Base-by-base conservation (phyloP, 176 grass and related monocot species). In the Bothriochloa decipiens region DNA sequence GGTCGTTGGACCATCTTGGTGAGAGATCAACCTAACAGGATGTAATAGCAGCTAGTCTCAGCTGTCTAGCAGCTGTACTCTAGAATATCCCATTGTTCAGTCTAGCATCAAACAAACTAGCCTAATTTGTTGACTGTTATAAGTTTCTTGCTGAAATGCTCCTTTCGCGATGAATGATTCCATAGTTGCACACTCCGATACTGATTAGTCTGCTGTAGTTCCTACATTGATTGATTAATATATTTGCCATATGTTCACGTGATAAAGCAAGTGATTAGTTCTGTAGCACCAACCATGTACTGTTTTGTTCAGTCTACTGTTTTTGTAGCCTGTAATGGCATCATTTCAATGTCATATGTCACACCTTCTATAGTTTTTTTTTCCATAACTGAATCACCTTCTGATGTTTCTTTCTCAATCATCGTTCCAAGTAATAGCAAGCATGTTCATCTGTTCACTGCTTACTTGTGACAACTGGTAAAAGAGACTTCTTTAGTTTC, bases 281-380 rank as follows among this genome's bases (percentile, higher is more conserved):
- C 35, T 80, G 41, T 73, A 52, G 15, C 72, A 69, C 11, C 66
- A 81, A 36, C 63, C 6, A 81, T 40, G 60, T 11, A 57, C 70
- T 63, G 77, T 42, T 72, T 78, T 78, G 65, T 82, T 78, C 43
- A 78, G 20, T 46, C 15, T n/a, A 86, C 83, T 78, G 72, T 72
- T 89, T 58, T 71, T 52, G 35, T 76, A 27, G 15, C 52, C 35
- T 78, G 66, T 86, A 40, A 61, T 25, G 58, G 58, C 58, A 27
- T 65, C 0, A 39, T 81, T 49, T 81, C 82, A 62, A 73, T 72
- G 74, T 35, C 67, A 67, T 36, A 27, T 20, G 46, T 68, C 16
- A 52, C 42, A 72, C 65, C 77, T 60, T 42, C 57, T 47, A 76
- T 26, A 37, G 37, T 27, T 9, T 64, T 36, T 50, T 26, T 9